Evolutionary conservation across 2,329 filamentous ascomycete species (phyloP).

Genomic region (Ophiosphaerella herpotricha): DNA sequence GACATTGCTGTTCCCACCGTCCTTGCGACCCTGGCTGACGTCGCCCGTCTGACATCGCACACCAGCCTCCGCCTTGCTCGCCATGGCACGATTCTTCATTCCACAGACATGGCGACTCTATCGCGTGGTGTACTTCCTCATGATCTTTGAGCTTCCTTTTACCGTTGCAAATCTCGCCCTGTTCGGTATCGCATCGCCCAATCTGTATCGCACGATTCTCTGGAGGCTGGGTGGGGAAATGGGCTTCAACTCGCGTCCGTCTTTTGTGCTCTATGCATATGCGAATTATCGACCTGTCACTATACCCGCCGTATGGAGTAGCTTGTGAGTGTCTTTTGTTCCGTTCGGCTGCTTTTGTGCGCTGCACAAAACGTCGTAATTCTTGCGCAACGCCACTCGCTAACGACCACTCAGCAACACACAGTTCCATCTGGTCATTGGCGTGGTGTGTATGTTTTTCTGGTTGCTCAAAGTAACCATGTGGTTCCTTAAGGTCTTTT

Average conservation of each 20-base stretch:
- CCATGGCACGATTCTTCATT: slow-evolving; percentile 53
- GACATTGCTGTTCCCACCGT: slow-evolving; percentile 7
- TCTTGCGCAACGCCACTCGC: not conserved
- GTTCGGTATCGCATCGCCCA: slow-evolving; percentile 73
- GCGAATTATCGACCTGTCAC: slow-evolving; percentile 69
- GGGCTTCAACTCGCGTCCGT: slow-evolving; percentile 75
- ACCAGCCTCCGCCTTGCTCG: slow-evolving; percentile 7
- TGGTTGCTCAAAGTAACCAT: slow-evolving; percentile 71
- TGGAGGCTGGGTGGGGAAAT: slow-evolving; percentile 74
- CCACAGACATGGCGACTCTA: slow-evolving; percentile 61
- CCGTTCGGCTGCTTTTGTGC: not conserved
- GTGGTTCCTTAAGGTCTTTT: slow-evolving; percentile 73
- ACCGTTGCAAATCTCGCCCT: slow-evolving; percentile 70
- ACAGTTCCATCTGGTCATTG: slow-evolving; percentile 76
- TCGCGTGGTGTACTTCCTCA: slow-evolving; percentile 59
- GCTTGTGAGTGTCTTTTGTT: slow-evolving; percentile 61
- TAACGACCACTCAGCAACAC: slow-evolving; percentile 61
- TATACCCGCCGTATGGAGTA: slow-evolving; percentile 73
- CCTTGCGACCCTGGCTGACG: slow-evolving; percentile 12
- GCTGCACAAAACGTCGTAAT: not conserved
- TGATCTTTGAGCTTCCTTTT: slow-evolving; percentile 68
- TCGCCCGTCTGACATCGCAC: slow-evolving; percentile 1
- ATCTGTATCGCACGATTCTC: slow-evolving; percentile 71
- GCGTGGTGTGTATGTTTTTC: slow-evolving; percentile 76
- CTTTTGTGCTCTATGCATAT: slow-evolving; percentile 71